Evolutionary conservation across 2,329 filamentous ascomycete species (phyloP).

Genomic region (Pyricularia pennisetigena): DNA sequence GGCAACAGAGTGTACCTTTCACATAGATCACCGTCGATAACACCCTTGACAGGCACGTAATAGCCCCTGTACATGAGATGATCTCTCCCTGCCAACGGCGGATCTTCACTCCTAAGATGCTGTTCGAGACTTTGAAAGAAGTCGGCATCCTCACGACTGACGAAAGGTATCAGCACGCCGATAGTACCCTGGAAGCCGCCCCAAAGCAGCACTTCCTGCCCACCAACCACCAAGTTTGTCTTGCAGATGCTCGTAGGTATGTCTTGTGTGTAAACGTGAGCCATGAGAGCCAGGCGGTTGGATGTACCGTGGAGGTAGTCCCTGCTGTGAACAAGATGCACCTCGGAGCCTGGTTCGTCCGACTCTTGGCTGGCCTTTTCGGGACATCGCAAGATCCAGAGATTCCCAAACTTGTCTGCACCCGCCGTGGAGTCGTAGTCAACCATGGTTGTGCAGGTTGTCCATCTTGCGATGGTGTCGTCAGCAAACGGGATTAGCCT

Average conservation of each 20-base stretch:
- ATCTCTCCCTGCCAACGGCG: slow-evolving; percentile 82
- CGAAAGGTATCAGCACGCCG: slow-evolving; percentile 85
- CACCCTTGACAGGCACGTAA: slow-evolving; percentile 91
- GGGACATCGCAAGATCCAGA: slow-evolving; percentile 86
- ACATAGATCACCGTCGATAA: slow-evolving; percentile 94
- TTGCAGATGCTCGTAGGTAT: slow-evolving; percentile 87
- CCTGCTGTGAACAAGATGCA: slow-evolving; percentile 84
- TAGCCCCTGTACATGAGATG: slow-evolving; percentile 94
- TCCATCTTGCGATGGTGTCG: slow-evolving; percentile 83
- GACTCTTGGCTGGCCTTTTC: slow-evolving; percentile 78
- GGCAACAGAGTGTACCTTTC: slow-evolving; percentile 80
- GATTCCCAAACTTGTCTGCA: slow-evolving; percentile 94
- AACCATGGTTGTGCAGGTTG: slow-evolving; percentile 83
- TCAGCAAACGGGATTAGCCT: slow-evolving; percentile 88
- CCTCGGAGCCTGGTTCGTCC: slow-evolving; percentile 83
- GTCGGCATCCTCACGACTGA: slow-evolving; percentile 85
- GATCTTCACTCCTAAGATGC: slow-evolving; percentile 76
- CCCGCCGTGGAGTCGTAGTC: slow-evolving; percentile 95
- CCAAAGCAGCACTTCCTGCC: slow-evolving; percentile 87
- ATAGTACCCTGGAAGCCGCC: slow-evolving; percentile 90
- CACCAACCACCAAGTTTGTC: slow-evolving; percentile 80
- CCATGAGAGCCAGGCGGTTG: slow-evolving; percentile 74
- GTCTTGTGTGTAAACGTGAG: slow-evolving; percentile 85
- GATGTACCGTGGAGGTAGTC: slow-evolving; percentile 84
- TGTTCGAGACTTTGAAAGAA: slow-evolving; percentile 95